Base-by-base conservation (phyloP, 805 yeast species). In the Starmerella scarabaei region DNA sequence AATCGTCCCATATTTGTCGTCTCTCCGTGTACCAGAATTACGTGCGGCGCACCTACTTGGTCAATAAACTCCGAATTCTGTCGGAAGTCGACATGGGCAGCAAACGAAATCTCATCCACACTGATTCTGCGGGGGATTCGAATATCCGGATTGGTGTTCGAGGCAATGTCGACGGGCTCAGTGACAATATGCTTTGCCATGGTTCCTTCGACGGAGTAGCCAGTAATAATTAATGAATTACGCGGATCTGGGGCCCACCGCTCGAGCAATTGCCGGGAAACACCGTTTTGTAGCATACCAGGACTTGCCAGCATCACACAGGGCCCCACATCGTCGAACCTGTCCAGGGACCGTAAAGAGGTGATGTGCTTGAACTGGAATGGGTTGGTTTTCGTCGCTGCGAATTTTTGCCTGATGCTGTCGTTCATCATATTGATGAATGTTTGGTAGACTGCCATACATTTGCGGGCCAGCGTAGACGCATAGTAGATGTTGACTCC, bases 1-100 rank as follows among this genome's bases (percentile, higher is more conserved):
- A 91, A 63, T 57, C 98, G 75, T 42, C 97, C 98, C 97, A 91
- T 91, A n/a, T 94, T 95, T 53, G 83, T 85, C 2, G 91, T 76
- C 55, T 91, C 99, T 11, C 99, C 99, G 60, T 91, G 99, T 2
- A 91, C 99, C 40, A 91, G 68, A 43, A 88, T 84, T 44, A 91
- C 81, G 40, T 80, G 76, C 43, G 71, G 71, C 0, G 99, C 94
- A 43, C 80, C 79, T 2, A 91, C 83, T 44, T 76, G 66, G 50
- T 86, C 95, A 43, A 91, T 91, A 55, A 91, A 91, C 41, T 80
- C 82, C 1, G 94, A 67, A 52, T 91, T 91, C 55, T 91, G 95
- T 53, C 81, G 84, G 60, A 80, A 91, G 57, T 91, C 99, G 18
- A 91, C 99, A 61, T 91, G 99, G 0, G 99, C 99, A n/a, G 98